Evolutionary conservation across 345 rosid species (phyloP).

Genomic region (Angophora floribunda): DNA sequence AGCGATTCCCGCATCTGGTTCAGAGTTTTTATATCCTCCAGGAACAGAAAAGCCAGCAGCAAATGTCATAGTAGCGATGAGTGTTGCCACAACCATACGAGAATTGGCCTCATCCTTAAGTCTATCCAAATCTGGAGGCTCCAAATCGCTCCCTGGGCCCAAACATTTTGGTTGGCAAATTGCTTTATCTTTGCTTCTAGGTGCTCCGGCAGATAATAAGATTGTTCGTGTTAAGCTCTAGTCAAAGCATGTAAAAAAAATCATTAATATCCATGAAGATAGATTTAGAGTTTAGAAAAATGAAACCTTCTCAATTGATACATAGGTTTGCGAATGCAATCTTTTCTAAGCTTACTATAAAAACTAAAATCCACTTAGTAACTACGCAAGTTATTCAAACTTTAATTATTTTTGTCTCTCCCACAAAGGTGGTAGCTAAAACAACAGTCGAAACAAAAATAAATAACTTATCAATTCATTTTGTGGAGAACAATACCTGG

Average conservation of each 20-base stretch:
- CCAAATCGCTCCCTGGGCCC: background rate
- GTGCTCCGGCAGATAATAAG: background rate
- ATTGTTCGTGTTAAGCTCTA: background rate
- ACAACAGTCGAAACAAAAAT: background rate
- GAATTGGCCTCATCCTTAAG: background rate
- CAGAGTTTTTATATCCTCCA: background rate
- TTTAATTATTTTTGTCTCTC: background rate
- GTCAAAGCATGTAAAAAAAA: background rate
- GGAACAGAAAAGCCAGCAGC: background rate
- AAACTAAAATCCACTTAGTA: background rate
- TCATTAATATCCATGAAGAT: background rate
- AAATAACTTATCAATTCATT: background rate
- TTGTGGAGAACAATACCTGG: background rate
- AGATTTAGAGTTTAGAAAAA: background rate
- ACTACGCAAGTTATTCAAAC: background rate
- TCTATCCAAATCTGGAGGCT: background rate
- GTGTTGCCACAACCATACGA: background rate
- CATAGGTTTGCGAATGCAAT: background rate
- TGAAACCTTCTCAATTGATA: background rate
- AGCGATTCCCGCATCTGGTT: background rate
- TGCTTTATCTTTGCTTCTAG: background rate
- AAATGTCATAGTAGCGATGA: background rate
- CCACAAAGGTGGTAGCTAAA: background rate
- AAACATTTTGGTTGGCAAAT: background rate
- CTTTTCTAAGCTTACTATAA: background rate